These are phyloP conservation scores for Cystobasidium tubakii DNA, from an alignment of 768 basidiomycete species.

Conservation along the genomic window DNA sequence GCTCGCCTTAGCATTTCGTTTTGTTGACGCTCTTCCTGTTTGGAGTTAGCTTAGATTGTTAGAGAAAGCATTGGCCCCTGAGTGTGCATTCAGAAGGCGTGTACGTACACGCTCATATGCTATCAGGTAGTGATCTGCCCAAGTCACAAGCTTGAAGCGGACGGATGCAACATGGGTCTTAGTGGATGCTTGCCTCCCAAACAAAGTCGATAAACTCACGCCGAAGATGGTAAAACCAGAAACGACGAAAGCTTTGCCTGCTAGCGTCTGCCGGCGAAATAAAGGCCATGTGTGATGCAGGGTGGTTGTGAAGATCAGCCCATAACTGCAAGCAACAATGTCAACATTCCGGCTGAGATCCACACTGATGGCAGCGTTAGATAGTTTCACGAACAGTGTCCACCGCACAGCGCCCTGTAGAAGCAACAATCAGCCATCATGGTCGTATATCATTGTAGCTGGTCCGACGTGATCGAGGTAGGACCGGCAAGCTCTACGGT, in stretches of 20 bases:
- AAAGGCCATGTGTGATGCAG: slow-evolving; percentile 22
- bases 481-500: background rate
- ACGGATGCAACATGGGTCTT: background rate
- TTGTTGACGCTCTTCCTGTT: slow-evolving; percentile 3
- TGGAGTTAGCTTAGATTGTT: background rate
- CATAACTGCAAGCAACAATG: slow-evolving; percentile 1
- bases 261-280: slow-evolving; percentile 33
- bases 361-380: too few relatives aligned
- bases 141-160: slow-evolving; percentile 20
- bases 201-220: background rate
- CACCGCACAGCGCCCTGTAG: slow-evolving; percentile 29
- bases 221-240: slow-evolving; percentile 31
- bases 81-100: too few relatives aligned
- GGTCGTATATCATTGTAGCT: background rate
- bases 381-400: slow-evolving; percentile 7
- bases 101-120: slow-evolving; percentile 17
- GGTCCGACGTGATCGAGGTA: slow-evolving; percentile 1
- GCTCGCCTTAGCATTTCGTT: slow-evolving; percentile 15
- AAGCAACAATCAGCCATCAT: background rate
- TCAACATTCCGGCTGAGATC: too few relatives aligned
- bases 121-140: slow-evolving; percentile 30
- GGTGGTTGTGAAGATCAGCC: slow-evolving; percentile 7
- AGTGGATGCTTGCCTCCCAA: background rate
- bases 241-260: slow-evolving; percentile 28
- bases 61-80: too few relatives aligned